Evolutionary conservation across 2,329 filamentous ascomycete species (phyloP), one percentile per base, ranked within the genome.

Genomic region (Amesomyces nigricolor): DNA sequence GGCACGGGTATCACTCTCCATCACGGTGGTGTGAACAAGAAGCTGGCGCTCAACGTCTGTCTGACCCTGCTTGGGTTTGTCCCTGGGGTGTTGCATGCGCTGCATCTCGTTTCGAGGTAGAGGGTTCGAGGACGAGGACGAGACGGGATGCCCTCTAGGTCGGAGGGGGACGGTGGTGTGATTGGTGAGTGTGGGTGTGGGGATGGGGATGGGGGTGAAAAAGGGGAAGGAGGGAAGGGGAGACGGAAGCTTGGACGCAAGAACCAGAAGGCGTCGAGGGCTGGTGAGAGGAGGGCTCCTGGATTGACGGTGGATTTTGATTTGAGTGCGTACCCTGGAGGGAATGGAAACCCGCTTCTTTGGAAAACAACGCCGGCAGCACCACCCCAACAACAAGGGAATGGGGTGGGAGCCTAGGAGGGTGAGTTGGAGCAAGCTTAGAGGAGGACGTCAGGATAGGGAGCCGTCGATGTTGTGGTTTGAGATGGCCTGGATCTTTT

Each of bases 41-140:
- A 47, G 19, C 35, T 58, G n/a, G 19, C 9, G 8, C 4, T 51
- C 22, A 58, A 38, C 44, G 3, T 52, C 5, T 22, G 42, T 44
- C 30, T 58, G 43, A 58, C 56, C 1, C 6, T 58, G 38, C 47
- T 58, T 10, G 56, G 56, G 30, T 58, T 44, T 47, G 30, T 53
- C 13, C 55, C 55, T 6, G 55, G 55, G n/a, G 37, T 53, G 30
- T 40, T 57, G 16, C 42, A 57, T 42, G 50, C 55, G 37, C 39
- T 57, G 50, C 50, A 57, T 38, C 29, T 35, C 17, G 40, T 57
- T 32, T 53, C 54, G 11, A 32, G 40, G 53, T 56, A 46, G 47
- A 30, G 29, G 47, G 16, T 29, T 29, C 44, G 37, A 35, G 26
- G 29, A 44, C 19, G 30, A 32, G 30, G 30, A 35, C 9, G 32